A percentile compares a stretch with the other conserved stretches of the same genome.
Conservation (phyloP, 148 eudicot genomes). For the Camellia sinensis region DNA sequence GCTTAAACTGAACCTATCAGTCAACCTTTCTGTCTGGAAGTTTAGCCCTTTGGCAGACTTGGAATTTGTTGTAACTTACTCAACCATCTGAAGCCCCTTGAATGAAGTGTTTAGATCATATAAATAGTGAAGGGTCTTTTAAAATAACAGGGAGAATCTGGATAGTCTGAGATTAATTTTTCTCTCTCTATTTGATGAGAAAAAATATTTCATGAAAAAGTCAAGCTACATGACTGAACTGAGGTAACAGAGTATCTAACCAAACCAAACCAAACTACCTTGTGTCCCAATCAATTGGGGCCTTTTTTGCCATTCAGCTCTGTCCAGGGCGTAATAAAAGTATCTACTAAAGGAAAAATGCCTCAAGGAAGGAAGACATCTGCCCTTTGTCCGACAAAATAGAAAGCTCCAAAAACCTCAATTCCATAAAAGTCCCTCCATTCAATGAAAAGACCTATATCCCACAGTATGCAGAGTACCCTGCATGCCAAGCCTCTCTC, state of each 20-base stretch:
- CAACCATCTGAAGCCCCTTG: neutral
- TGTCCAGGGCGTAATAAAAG: no score
- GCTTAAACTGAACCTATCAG: neutral
- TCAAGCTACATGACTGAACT: neutral
- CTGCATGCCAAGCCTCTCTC: no score
- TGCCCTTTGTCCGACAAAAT: neutral
- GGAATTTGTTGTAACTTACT: neutral
- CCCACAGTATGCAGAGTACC: no score
- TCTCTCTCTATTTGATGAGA: neutral
- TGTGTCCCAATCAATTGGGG: no score
- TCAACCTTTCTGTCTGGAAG: neutral
- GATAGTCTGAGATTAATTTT: neutral
- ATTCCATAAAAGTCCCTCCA: neutral
- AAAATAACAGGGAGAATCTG: neutral
- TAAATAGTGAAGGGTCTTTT: neutral
- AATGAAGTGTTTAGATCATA: neutral
- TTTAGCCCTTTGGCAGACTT: neutral
- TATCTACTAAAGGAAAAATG: no score
- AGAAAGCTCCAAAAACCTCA: neutral
- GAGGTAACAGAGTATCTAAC: neutral
- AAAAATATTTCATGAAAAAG: neutral
- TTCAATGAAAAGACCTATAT: neutral
- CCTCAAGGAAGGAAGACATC: neutral
- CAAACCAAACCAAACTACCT: neutral
- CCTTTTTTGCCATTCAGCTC: no score